Evolutionary conservation across 768 basidiomycete species (phyloP).

Genomic region (Collybiopsis luxurians): DNA sequence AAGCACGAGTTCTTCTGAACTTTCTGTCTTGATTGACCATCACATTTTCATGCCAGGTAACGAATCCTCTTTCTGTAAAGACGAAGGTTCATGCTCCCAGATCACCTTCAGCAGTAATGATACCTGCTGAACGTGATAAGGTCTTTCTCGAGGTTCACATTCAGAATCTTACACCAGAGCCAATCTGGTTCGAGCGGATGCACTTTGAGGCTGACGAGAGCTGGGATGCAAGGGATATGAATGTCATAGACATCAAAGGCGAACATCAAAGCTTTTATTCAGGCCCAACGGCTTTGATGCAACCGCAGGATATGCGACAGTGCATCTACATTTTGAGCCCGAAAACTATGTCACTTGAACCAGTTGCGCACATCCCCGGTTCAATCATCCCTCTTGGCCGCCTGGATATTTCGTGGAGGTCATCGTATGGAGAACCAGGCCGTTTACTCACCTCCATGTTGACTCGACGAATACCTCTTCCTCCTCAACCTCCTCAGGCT

Average conservation of each 20-base stretch:
- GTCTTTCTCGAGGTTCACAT: conserved; percentile 92
- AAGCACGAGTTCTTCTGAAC: too few relatives aligned
- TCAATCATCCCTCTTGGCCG: conserved; percentile 77
- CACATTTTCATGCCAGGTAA: conserved; percentile 51
- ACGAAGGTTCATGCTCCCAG: conserved; percentile 84
- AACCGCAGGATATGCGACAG: conserved; percentile 83
- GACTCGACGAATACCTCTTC: conserved; percentile 72
- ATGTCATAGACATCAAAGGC: conserved; percentile 31
- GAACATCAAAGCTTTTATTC: conserved; percentile 46
- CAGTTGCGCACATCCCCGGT: conserved; percentile 59
- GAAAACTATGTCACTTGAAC: conserved; percentile 36
- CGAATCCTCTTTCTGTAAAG: conserved; percentile 93
- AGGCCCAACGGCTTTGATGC: conserved; percentile 66
- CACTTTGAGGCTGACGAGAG: conserved; percentile 68
- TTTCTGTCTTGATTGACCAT: too few relatives aligned
- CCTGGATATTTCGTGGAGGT: conserved; percentile 86
- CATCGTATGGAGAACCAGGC: conserved; percentile 82
- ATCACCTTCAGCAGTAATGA: conserved; percentile 70
- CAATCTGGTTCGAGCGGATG: conserved; percentile 82
- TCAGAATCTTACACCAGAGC: conserved; percentile 78
- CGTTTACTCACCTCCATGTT: conserved; percentile 86
- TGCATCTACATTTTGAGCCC: conserved; percentile 83
- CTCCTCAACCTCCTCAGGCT: conserved; percentile 29
- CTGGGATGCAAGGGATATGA: conserved; percentile 60
- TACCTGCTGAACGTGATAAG: conserved; percentile 66